Evolutionary conservation across 2,329 filamentous ascomycete species (phyloP).

Genomic region (Ophiostoma tasmaniense): DNA sequence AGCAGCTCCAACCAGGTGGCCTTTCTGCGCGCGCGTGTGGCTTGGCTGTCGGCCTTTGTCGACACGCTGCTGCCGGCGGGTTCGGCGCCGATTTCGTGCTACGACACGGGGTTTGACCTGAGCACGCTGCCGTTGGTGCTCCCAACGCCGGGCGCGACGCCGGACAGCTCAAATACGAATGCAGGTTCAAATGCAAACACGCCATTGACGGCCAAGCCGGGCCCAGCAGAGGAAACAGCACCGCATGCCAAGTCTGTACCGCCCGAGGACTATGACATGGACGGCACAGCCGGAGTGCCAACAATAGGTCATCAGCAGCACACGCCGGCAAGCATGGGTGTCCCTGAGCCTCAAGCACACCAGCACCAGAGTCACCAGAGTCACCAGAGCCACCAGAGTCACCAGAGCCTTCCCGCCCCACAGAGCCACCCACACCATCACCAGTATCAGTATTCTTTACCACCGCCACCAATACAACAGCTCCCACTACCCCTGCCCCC

Average conservation of each 20-base stretch:
- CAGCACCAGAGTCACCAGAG: neutral
- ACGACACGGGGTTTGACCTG: conserved; percentile 31
- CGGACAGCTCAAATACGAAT: neutral
- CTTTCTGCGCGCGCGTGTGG: conserved; percentile 19
- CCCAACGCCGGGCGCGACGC: neutral
- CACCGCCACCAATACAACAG: neutral
- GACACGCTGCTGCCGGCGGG: conserved; percentile 27
- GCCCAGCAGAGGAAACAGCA: neutral
- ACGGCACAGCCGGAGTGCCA: neutral
- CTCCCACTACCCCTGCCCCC: neutral
- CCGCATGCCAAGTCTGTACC: neutral
- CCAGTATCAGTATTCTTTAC: neutral
- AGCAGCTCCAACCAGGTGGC: conserved; percentile 29
- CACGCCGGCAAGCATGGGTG: neutral
- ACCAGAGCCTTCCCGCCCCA: no score
- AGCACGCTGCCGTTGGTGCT: neutral
- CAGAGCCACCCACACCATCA: neutral
- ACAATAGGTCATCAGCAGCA: neutral
- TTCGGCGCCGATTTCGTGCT: conserved; percentile 26
- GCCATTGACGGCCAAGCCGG: neutral
- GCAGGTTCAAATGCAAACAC: neutral
- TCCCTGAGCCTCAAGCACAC: neutral
- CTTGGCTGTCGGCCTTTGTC: conserved; percentile 33
- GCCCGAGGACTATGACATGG: neutral
- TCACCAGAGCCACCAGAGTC: neutral